Evolutionary conservation across 352 stramenopile species (phyloP), one percentile per base, ranked within the genome.

Genomic region (Phytophthora lateralis): DNA sequence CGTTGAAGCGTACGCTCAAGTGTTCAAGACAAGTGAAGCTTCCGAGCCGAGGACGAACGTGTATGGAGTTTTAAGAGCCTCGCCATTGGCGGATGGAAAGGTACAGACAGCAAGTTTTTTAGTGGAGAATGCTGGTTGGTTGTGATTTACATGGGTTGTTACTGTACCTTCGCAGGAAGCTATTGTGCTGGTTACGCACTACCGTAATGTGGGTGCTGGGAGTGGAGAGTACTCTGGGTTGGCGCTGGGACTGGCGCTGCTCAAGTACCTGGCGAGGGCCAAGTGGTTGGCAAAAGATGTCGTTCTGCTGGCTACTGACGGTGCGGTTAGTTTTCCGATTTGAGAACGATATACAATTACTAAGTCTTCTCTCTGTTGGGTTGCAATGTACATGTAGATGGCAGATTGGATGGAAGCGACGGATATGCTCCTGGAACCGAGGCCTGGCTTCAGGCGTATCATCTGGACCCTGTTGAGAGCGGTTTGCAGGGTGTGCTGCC

Each of bases 241-340:
- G 24, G 54, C 79, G 4, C 45, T 93, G 21, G 81, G 80, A 1
- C 46, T 95, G 9, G 77, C 71, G 20, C 51, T 95, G 51, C 65
- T 95, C 4, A 60, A 82, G 30, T 82, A 86, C 54, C 75, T 95
- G 41, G 60, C 70, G 1, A 62, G 65, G 21, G 81, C 71, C 6
- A 89, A 86, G 42, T 95, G 86, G 86, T 73, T 95, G 44, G 84
- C 86, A 11, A 95, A 95, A 47, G 82, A 95, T 39, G 65, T 95
- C n/a, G 81, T 93, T 46, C 59, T 95, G 15, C 73, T 95, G 21
- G 78, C 86, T 55, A 67, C 86, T 8, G 86, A 95, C 27, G 83
- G 85, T 94, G 45, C 45, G 59, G 8, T 24, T 42, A 17, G 10
- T 27, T 8, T 34, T 11, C 7, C 14, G n/a, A 30, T 15, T 15